Evolutionary conservation across 2,329 filamentous ascomycete genomes (phyloP).

Genomic region (Alternaria burnsii): DNA sequence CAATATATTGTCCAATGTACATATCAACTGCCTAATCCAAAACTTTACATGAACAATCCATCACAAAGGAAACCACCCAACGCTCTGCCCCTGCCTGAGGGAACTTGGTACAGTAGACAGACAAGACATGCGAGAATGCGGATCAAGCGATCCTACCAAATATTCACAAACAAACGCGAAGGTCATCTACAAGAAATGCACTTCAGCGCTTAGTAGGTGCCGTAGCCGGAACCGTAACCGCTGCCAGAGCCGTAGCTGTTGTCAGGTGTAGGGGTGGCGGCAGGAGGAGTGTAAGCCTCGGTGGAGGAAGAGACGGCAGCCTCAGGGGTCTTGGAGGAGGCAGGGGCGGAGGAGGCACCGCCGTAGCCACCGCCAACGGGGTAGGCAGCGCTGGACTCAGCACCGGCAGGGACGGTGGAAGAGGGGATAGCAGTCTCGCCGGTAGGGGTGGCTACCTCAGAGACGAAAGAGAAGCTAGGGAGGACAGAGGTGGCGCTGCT

Average conservation of each 20-base stretch:
- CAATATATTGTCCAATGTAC: conserved; percentile 34
- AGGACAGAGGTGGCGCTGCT: conserved; percentile 27
- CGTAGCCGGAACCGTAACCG: conserved; percentile 31
- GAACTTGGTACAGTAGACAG: conserved; percentile 30
- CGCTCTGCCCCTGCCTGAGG: conserved; percentile 30
- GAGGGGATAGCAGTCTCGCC: conserved; percentile 21
- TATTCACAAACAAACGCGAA: conserved; percentile 26
- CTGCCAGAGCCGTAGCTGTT: conserved; percentile 13
- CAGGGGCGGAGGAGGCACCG: conserved; percentile 19
- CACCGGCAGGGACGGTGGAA: conserved; percentile 17
- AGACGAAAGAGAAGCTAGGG: conserved; percentile 36
- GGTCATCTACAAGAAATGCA: conserved; percentile 23
- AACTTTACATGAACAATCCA: conserved; percentile 16
- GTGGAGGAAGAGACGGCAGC: conserved; percentile 12
- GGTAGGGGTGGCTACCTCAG: conserved; percentile 30
- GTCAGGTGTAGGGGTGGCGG: conserved; percentile 21
- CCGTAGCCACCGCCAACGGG: conserved; percentile 23
- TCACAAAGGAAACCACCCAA: conserved; percentile 30
- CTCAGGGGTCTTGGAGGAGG: conserved; percentile 20
- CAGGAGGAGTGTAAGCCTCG: conserved; percentile 19
- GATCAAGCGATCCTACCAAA: conserved; percentile 32
- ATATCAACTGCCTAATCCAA: conserved; percentile 16
- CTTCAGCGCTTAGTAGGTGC: conserved; percentile 33
- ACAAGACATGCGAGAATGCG: conserved; percentile 38
- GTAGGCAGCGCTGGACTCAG: conserved; percentile 27